phyloP scores from a whole-genome alignment of 164 flowering plant genomes.

The Magnolia sinica region DNA sequence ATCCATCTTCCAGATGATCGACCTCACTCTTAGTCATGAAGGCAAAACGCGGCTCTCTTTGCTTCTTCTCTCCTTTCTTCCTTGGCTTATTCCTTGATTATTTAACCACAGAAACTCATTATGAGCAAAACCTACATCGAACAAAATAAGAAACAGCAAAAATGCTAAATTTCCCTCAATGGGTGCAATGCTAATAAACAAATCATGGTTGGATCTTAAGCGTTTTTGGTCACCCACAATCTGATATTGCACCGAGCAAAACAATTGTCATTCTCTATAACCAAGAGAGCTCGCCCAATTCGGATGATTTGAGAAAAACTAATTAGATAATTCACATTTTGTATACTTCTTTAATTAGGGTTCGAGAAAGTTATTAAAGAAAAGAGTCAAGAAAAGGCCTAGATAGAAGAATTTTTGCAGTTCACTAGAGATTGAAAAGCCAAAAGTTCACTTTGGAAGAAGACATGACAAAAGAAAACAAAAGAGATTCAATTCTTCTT shows the following conservation, averaged over 20 bases:
- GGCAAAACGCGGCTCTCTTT: slow-evolving; percentile 67
- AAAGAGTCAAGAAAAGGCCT: not conserved
- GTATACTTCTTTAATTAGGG: not conserved
- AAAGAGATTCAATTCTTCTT: not conserved
- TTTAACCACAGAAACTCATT: not conserved
- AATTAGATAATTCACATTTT: not conserved
- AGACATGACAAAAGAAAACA: not conserved
- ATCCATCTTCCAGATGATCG: slow-evolving; percentile 90
- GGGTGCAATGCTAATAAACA: not conserved
- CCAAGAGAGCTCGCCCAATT: not conserved
- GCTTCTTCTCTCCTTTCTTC: slow-evolving; percentile 64
- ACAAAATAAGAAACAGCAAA: slow-evolving; percentile 2
- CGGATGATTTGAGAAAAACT: not conserved
- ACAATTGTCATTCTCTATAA: not conserved
- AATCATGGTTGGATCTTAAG: not conserved
- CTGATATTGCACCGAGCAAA: not conserved
- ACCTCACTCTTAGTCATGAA: slow-evolving; percentile 92
- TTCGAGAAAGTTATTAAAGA: not conserved
- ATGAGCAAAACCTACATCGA: not conserved
- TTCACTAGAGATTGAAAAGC: not conserved
- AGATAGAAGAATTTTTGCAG: slow-evolving; percentile 1
- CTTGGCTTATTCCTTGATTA: slow-evolving; percentile 42
- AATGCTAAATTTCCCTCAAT: not conserved
- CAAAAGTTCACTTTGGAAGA: not conserved
- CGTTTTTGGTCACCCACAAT: not conserved